Conservation (phyloP, 140 eudicot species). For the Anethum foeniculum region DNA sequence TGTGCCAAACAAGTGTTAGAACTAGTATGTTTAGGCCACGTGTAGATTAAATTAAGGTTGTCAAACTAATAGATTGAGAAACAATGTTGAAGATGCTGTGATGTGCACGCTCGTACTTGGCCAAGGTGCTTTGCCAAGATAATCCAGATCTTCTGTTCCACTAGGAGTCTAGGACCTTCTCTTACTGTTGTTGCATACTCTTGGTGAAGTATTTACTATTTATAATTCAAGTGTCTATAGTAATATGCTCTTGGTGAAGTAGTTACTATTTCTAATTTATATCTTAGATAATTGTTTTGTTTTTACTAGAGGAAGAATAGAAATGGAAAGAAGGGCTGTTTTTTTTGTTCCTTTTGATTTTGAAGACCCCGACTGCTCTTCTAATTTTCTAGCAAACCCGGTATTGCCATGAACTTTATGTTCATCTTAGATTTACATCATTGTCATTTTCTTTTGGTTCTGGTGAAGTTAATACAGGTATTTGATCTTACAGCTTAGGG, state of each 20-base stretch:
- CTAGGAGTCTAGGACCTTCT: background rate
- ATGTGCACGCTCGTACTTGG: background rate
- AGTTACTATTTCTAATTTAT: background rate
- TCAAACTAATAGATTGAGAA: background rate
- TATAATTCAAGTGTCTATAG: background rate
- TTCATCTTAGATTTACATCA: background rate
- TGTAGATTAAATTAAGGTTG: slow-evolving; percentile 1
- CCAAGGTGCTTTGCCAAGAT: background rate
- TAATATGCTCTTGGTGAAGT: background rate
- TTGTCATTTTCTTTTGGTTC: background rate
- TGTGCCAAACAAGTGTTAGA: slow-evolving; percentile 4
- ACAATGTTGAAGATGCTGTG: background rate
- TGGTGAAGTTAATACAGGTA: background rate
- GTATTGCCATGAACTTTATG: background rate
- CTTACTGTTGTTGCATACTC: background rate
- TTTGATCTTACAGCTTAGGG: background rate
- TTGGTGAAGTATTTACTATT: background rate
- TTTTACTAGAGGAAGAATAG: background rate
- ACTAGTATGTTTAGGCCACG: slow-evolving; percentile 2
- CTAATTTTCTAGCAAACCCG: background rate
- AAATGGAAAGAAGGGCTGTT: background rate
- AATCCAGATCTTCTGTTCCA: slow-evolving; percentile 1
- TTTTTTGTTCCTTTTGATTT: background rate
- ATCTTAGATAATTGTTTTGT: background rate
- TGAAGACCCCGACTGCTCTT: background rate